Percentiles rank a stretch among this genome's conserved stretches.
Evolutionary conservation across 148 eudicot species (phyloP).

Genomic region (Vaccinium corymbosum): DNA sequence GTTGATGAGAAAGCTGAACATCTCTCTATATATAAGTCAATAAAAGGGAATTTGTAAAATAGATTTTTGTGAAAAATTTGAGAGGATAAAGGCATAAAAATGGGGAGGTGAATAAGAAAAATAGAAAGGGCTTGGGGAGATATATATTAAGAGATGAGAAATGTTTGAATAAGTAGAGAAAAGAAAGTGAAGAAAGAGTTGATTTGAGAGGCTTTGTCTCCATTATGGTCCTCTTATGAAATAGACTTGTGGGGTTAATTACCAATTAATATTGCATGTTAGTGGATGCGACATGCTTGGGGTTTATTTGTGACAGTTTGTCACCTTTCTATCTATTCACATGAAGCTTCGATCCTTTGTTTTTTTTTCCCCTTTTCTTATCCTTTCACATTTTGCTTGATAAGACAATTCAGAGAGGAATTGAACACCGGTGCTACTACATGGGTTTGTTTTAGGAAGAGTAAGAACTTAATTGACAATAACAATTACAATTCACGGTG

Average conservation of each 20-base stretch:
- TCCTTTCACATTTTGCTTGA: not conserved
- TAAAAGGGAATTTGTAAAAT: not conserved
- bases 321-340: not conserved
- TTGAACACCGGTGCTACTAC: not conserved
- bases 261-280: not conserved
- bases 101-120: not conserved
- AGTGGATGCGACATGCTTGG: not conserved
- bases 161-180: not conserved
- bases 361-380: not conserved
- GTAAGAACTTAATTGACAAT: too few relatives aligned
- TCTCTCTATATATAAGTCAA: not conserved
- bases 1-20: conserved; percentile 9
- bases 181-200: conserved; percentile 13
- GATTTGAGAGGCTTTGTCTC: conserved; percentile 4
- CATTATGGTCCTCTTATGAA: not conserved
- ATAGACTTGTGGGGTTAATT: not conserved
- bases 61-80: not conserved
- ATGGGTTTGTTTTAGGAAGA: too few relatives aligned
- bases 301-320: not conserved
- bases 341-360: too few relatives aligned
- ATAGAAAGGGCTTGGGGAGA: not conserved
- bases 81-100: not conserved
- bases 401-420: not conserved
- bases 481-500: too few relatives aligned
- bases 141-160: conserved; percentile 8